phyloP scores from a whole-genome alignment of 2,329 filamentous ascomycete genomes.

The Epichloe bromicola region DNA sequence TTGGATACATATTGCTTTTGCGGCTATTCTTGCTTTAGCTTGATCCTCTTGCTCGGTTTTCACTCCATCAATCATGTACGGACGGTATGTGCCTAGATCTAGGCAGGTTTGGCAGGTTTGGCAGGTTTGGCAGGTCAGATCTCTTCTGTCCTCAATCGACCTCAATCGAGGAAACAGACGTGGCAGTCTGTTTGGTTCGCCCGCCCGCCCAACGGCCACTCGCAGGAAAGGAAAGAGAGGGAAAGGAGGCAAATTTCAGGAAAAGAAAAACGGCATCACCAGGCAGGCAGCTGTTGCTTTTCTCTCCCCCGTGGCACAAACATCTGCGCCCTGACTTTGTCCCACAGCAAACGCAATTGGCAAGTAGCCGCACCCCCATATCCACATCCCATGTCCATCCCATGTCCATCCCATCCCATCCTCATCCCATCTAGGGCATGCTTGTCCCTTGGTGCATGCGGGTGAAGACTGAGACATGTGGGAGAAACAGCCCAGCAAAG shows the following conservation, averaged over 20 bases:
- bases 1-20: too few species aligned
- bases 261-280: neutral
- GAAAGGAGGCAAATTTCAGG: neutral
- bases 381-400: neutral
- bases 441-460: conserved; percentile 3
- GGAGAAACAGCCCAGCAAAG: neutral
- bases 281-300: neutral
- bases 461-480: conserved; percentile 4
- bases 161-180: too few species aligned
- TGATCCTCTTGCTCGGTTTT: too few species aligned
- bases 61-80: too few species aligned
- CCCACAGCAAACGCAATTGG: neutral
- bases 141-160: too few species aligned
- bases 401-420: neutral
- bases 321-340: neutral
- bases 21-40: too few species aligned
- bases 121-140: too few species aligned
- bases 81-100: too few species aligned
- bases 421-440: neutral
- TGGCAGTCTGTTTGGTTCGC: neutral
- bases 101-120: too few species aligned
- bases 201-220: neutral
- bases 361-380: neutral
- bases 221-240: neutral
- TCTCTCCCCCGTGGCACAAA: neutral